Percentiles rank a stretch among this genome's conserved stretches.
Conservation (phyloP, 2,329 filamentous ascomycete genomes). For the Fonsecaea nubica region DNA sequence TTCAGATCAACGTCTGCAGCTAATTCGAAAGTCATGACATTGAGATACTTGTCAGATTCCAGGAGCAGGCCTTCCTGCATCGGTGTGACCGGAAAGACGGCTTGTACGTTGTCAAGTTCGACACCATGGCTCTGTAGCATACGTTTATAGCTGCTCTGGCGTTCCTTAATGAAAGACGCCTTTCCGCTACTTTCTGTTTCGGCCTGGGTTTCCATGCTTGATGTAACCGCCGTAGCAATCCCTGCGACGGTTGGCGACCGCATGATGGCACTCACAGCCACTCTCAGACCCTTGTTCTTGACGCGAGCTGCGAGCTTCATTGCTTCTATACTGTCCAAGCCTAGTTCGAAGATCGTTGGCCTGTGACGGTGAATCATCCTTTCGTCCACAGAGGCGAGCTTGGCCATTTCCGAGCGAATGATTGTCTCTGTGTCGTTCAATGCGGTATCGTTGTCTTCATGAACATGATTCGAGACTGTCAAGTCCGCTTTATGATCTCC, state of each 20-base stretch:
- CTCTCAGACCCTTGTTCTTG: conserved; percentile 62
- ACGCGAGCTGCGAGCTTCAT: conserved; percentile 82
- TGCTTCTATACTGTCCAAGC: conserved; percentile 88
- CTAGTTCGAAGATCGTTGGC: conserved; percentile 75
- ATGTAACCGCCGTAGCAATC: conserved; percentile 55
- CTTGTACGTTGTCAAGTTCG: conserved; percentile 56
- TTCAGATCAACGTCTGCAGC: conserved; percentile 60
- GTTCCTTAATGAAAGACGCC: conserved; percentile 30
- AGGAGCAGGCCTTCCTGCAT: conserved; percentile 81
- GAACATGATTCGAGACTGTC: background rate
- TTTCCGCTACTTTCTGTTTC: conserved; percentile 14
- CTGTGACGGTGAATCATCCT: conserved; percentile 63
- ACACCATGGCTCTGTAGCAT: conserved; percentile 48
- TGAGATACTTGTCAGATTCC: conserved; percentile 78
- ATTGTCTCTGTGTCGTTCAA: conserved; percentile 64
- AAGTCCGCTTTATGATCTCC: background rate
- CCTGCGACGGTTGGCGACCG: conserved; percentile 69
- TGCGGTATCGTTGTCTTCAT: conserved; percentile 51
- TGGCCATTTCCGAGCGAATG: conserved; percentile 69
- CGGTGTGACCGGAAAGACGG: conserved; percentile 76
- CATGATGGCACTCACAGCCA: conserved; percentile 80
- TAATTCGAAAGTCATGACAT: conserved; percentile 77
- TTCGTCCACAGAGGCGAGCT: conserved; percentile 62
- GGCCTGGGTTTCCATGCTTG: background rate
- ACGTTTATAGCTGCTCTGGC: conserved; percentile 45